phyloP scores from a whole-genome alignment of 2,329 filamentous ascomycete genomes.

The Stagonosporopsis rhizophila region DNA sequence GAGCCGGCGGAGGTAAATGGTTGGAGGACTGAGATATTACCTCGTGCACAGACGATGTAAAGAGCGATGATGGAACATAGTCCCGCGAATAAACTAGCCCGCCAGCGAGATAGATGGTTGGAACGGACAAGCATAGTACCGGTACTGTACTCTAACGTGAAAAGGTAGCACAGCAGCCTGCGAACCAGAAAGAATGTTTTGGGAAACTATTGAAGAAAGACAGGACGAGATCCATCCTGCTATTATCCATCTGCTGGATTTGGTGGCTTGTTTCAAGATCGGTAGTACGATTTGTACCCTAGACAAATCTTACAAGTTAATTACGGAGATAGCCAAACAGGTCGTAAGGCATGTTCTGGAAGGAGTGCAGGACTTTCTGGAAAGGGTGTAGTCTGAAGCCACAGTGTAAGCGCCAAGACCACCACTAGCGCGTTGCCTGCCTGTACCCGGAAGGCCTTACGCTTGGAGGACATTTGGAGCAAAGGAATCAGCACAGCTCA shows the following conservation, averaged over 20 bases:
- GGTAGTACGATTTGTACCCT: not conserved
- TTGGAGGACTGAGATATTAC: not conserved
- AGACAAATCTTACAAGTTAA: not conserved
- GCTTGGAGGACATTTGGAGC: not conserved
- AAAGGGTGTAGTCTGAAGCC: not conserved
- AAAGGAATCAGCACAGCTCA: slow-evolving; percentile 1
- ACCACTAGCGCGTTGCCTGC: not conserved
- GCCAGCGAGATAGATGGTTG: not conserved
- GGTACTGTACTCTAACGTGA: not conserved
- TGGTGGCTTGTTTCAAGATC: not conserved
- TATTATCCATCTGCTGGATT: not conserved
- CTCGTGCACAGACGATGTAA: not conserved
- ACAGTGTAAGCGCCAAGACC: not conserved
- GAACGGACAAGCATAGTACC: not conserved
- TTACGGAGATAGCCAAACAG: not conserved
- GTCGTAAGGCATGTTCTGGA: not conserved
- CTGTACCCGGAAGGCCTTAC: slow-evolving; percentile 3
- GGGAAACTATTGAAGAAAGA: not conserved
- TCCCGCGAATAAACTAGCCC: not conserved
- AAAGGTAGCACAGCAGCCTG: not conserved
- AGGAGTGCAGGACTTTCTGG: not conserved
- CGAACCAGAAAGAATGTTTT: not conserved
- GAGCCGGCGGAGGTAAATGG: not conserved
- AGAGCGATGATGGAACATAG: not conserved
- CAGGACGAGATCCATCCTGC: not conserved